Conservation (phyloP, 2,329 filamentous ascomycete genomes). For the Cladosporium sp. region DNA sequence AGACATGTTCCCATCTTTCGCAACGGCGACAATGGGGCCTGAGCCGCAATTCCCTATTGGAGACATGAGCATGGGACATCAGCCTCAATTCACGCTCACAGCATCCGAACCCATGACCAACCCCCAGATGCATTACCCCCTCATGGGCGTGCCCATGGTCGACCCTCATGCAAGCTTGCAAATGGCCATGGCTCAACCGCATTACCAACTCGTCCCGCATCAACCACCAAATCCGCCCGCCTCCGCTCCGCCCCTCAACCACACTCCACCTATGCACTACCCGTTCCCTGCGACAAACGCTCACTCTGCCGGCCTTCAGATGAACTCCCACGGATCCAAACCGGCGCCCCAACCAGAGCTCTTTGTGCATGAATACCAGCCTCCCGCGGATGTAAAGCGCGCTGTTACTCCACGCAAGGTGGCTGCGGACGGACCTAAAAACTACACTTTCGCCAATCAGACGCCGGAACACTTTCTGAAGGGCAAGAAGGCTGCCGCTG, state of each 20-base stretch:
- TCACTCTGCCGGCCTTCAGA: conserved; percentile 17
- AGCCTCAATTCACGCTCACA: conserved; percentile 9
- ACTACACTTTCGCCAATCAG: conserved; percentile 46
- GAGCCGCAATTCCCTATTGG: conserved; percentile 16
- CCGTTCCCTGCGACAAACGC: conserved; percentile 20
- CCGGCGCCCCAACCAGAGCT: conserved; percentile 33
- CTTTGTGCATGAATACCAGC: conserved; percentile 45
- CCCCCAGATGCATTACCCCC: conserved; percentile 2
- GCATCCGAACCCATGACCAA: conserved; percentile 2
- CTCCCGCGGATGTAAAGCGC: conserved; percentile 38
- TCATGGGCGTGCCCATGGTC: conserved; percentile 19
- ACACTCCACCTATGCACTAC: conserved; percentile 17
- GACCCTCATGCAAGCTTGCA: conserved; percentile 16
- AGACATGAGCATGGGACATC: conserved; percentile 11
- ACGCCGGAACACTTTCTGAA: conserved; percentile 41
- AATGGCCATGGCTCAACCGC: conserved; percentile 15
- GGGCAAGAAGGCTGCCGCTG: conserved; percentile 20
- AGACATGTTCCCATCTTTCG: conserved; percentile 10
- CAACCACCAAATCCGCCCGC: conserved; percentile 1
- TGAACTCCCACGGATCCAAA: conserved; percentile 27
- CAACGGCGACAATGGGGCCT: conserved; percentile 14
- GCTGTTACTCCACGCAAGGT: conserved; percentile 27
- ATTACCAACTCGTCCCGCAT: conserved; percentile 9
- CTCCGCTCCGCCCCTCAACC: conserved; percentile 15
- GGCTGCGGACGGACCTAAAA: conserved; percentile 35